phyloP scores from a whole-genome alignment of 2,329 filamentous ascomycete species.

The Fusarium concolor region DNA sequence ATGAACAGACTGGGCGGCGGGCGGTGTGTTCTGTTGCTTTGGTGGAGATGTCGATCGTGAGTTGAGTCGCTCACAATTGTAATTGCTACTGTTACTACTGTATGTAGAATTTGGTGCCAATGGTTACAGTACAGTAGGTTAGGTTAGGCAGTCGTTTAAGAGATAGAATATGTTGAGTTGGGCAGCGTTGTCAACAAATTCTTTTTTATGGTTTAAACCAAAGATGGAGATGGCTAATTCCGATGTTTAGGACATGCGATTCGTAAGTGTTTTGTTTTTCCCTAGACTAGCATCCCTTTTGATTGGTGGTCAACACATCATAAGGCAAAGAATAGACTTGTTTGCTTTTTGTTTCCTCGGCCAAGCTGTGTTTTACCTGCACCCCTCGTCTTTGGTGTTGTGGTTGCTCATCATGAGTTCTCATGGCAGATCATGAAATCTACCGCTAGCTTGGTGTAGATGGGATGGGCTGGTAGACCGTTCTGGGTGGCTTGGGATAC shows the following conservation, averaged over 20 bases:
- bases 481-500: constrained; percentile 26
- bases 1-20: constrained; percentile 1
- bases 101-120: constrained; percentile 6
- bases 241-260: neutral
- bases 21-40: constrained; percentile 27
- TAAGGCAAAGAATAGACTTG: neutral
- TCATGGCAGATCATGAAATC: constrained; percentile 37
- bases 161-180: constrained; percentile 24
- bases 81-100: neutral
- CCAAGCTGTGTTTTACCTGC: neutral
- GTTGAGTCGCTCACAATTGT: constrained; percentile 3
- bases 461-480: neutral
- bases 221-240: neutral
- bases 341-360: constrained; percentile 1
- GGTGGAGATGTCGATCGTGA: constrained; percentile 24
- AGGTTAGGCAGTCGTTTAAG: constrained; percentile 7
- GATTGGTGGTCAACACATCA: no score
- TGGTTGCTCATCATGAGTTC: constrained; percentile 34
- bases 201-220: neutral
- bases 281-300: no score
- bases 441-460: constrained; percentile 9
- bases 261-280: neutral
- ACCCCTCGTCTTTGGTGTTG: constrained; percentile 5
- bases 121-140: neutral
- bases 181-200: constrained; percentile 21